A percentile compares a stretch with the other conserved stretches of the same genome.
Evolutionary conservation across 2,329 filamentous ascomycete genomes (phyloP).

Genomic region (Cladophialophora bantiana): DNA sequence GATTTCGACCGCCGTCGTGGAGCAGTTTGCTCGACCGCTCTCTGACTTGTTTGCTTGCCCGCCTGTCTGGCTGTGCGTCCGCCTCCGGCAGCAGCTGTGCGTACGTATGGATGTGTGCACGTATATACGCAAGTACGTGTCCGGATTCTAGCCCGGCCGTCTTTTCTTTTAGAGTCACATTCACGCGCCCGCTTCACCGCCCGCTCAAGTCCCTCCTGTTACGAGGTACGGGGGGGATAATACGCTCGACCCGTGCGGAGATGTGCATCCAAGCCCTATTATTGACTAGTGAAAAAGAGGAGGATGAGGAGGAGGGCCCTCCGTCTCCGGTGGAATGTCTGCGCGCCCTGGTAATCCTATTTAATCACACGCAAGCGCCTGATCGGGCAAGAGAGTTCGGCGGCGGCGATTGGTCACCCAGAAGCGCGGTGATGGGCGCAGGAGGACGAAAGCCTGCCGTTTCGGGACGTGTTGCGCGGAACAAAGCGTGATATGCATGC

Average conservation of each 20-base stretch:
- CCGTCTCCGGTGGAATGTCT: not conserved
- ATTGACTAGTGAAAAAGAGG: too few species aligned
- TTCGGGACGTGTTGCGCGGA: too few species aligned
- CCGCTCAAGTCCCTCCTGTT: not conserved
- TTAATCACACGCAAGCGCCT: not conserved
- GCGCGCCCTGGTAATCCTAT: too few species aligned
- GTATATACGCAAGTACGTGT: too few species aligned
- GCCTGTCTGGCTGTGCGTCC: not conserved
- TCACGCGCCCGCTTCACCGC: not conserved
- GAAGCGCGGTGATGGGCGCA: not conserved
- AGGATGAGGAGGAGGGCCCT: too few species aligned
- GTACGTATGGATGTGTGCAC: not conserved
- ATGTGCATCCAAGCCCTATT: slow-evolving; percentile 8
- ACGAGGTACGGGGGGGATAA: slow-evolving; percentile 2
- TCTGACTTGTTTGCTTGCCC: not conserved
- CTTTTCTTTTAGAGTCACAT: too few species aligned
- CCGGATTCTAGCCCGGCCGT: too few species aligned
- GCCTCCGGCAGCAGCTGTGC: not conserved
- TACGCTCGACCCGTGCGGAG: slow-evolving; percentile 6
- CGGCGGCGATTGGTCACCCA: not conserved
- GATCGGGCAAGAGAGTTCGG: slow-evolving; percentile 18
- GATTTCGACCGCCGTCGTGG: not conserved
- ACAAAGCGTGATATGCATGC: too few species aligned
- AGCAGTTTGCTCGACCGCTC: too few species aligned
- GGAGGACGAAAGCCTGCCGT: too few species aligned